These are phyloP conservation scores for Gossypium trilobum DNA, from an alignment of 441 rosid genomes.

Conservation along the genomic window DNA sequence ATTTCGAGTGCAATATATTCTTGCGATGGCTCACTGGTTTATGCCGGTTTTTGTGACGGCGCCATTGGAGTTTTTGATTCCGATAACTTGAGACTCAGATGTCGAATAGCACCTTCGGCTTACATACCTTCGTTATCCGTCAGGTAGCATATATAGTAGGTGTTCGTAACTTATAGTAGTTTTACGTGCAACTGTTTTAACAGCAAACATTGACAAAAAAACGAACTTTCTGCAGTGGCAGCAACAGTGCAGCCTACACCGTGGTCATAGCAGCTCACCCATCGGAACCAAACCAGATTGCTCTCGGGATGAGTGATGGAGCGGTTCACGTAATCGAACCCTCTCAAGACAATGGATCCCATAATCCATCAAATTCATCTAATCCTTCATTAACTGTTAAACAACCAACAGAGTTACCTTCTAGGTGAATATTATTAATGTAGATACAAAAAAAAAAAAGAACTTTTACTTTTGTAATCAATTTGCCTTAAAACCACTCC, in stretches of 20 bases:
- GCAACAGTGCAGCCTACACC: constrained; percentile 23
- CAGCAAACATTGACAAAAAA: not conserved
- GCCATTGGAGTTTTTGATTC: constrained; percentile 51
- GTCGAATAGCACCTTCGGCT: constrained; percentile 49
- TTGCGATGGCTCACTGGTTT: constrained; percentile 38
- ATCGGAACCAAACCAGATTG: constrained; percentile 45
- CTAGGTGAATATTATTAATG: constrained; percentile 28
- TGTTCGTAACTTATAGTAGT: not conserved
- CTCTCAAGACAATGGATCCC: constrained; percentile 36
- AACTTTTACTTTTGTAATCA: not conserved
- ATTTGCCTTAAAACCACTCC: not conserved
- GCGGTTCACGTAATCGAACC: constrained; percentile 45
- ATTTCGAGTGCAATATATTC: constrained; percentile 52
- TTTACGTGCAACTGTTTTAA: not conserved
- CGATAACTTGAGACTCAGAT: constrained; percentile 33
- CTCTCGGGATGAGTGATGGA: constrained; percentile 49
- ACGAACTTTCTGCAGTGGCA: constrained; percentile 13
- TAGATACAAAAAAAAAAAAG: not conserved
- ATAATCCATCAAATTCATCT: constrained; percentile 39
- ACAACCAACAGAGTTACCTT: constrained; percentile 33
- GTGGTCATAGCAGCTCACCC: constrained; percentile 49
- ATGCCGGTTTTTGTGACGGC: constrained; percentile 50
- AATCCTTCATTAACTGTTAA: constrained; percentile 41
- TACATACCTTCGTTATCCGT: constrained; percentile 31
- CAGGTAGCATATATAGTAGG: constrained; percentile 17